Evolutionary conservation across 2,329 filamentous ascomycete species (phyloP).

Genomic region (Neodidymelliopsis sp.): DNA sequence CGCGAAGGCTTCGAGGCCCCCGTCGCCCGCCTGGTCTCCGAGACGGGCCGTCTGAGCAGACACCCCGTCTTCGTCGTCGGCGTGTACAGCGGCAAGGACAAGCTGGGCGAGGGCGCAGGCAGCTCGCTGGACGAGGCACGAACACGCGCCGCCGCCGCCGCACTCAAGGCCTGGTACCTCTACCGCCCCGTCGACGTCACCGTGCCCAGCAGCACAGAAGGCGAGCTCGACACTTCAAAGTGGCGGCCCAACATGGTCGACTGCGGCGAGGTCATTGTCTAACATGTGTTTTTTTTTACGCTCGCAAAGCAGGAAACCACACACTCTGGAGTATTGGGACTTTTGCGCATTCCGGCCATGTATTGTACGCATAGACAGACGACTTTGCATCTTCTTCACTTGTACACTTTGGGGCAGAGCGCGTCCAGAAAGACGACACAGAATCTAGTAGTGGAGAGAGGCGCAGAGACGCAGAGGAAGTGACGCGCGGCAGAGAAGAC

Average conservation of each 20-base stretch:
- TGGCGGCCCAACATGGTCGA: constrained; percentile 66
- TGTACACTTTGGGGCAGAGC: constrained; percentile 25
- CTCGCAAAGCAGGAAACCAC: background rate
- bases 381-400: constrained; percentile 20
- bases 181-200: constrained; percentile 75
- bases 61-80: constrained; percentile 93
- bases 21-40: constrained; percentile 84
- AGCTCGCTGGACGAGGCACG: constrained; percentile 79
- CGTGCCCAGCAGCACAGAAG: constrained; percentile 59
- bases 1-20: constrained; percentile 89
- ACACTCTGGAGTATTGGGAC: constrained; percentile 31
- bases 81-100: constrained; percentile 89
- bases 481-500: background rate
- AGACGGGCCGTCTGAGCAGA: constrained; percentile 85
- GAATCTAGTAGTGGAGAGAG: constrained; percentile 7
- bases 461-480: background rate
- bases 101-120: constrained; percentile 89
- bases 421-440: background rate
- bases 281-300: no score
- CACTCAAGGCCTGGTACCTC: constrained; percentile 94
- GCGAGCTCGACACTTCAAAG: constrained; percentile 43
- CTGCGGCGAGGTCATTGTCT: constrained; percentile 63
- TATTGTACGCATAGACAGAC: constrained; percentile 16
- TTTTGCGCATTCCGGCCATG: no score
- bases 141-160: constrained; percentile 79